Evolutionary conservation across 257 asterid genomes (phyloP), one percentile per base, ranked within the genome.

Genomic region (Solanum clarkiae): DNA sequence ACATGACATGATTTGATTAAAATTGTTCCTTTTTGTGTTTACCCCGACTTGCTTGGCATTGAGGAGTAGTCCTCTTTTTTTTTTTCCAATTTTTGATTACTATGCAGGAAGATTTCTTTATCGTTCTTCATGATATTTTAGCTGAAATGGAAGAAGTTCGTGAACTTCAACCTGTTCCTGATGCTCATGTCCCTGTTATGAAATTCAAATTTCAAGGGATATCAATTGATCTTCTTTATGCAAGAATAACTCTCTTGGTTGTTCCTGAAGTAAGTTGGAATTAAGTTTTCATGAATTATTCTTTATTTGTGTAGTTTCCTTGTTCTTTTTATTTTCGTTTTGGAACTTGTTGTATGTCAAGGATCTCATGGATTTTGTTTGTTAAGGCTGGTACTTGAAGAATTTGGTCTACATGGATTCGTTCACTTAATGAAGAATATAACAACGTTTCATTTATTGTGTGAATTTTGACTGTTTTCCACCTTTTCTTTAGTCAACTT

Each of bases 141-240:
- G 86, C 88, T 14, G 90, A 89, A 55, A 89, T 85, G 88, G 87
- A 86, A 71, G 90, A 87, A 81, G 91, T 89, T 40, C 53, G 84
- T 60, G 90, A 87, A 77, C 80, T 89, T 80, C 91, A 87, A 84
- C 90, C 88, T 36, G 87, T 89, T 12, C 90, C 91, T 74, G 91
- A 89, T 81, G 91, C 90, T 84, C 88, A 87, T 81, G 90, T 89
- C 20, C 90, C 91, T 13, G 90, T 87, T 69, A 84, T 89, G 90
- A 89, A 44, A 83, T 89, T 89, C 87, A 89, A 87, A 65, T 89
- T 87, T 47, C 80, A 81, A 71, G 91, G 88, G 53, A 77, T 87
- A 42, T 84, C 91, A 14, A 81, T 89, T 75, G 91, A 87, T 70
- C 91, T 89, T 66, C 88, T 87, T 53, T 89, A 89, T 66, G 90